These are phyloP conservation scores for Hylodesmum podocarpum DNA, from an alignment of 306 rosid species.

Conservation along the genomic window DNA sequence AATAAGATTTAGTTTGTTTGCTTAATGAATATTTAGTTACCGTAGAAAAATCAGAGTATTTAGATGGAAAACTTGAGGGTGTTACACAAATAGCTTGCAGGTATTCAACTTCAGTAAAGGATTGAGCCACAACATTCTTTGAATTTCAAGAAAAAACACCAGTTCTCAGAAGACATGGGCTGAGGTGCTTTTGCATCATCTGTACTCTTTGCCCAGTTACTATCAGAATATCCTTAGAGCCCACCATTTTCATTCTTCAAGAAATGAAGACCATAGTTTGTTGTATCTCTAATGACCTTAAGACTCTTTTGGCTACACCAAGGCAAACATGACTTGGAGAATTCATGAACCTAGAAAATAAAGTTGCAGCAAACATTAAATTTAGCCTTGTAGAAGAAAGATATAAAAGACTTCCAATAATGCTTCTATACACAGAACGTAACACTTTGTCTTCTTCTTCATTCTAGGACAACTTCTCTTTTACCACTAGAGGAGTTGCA, in stretches of 20 bases:
- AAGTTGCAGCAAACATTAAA: too few relatives aligned
- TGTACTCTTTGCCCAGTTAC: not conserved
- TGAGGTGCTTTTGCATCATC: too few relatives aligned
- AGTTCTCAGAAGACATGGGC: not conserved
- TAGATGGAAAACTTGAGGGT: too few relatives aligned
- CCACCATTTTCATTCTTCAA: not conserved
- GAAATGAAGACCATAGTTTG: not conserved
- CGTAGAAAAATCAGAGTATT: too few relatives aligned
- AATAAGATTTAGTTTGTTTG: too few relatives aligned
- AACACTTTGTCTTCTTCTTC: not conserved
- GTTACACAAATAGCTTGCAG: not conserved
- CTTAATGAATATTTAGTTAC: too few relatives aligned
- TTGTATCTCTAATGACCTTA: not conserved
- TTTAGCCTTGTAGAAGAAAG: not conserved
- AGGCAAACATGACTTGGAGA: not conserved
- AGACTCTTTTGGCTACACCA: not conserved
- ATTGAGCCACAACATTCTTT: not conserved
- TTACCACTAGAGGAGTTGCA: not conserved
- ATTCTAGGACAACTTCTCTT: not conserved
- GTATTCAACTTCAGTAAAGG: not conserved
- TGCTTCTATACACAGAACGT: not conserved
- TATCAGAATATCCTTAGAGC: not conserved
- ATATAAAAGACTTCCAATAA: not conserved
- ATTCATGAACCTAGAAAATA: too few relatives aligned
- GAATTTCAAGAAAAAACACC: not conserved